Base-by-base conservation (phyloP, 2,329 filamentous ascomycete species). In the Graphilbum fragrans region DNA sequence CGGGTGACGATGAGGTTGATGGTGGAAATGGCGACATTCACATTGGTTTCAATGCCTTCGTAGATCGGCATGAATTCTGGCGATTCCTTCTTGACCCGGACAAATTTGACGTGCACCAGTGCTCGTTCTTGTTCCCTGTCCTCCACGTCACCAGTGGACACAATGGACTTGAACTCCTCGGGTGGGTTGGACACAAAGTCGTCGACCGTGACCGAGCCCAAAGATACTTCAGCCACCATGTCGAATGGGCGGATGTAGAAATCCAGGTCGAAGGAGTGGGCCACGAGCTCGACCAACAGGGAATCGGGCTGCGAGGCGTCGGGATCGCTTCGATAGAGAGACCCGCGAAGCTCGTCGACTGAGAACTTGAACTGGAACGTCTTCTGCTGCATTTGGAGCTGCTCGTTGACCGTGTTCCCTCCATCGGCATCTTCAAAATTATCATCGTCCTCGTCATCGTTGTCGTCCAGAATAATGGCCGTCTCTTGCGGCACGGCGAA, bases 321-420 rank as follows among this genome's bases (percentile, higher is more conserved):
- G 1, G 84, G 77, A 52, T 95, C 87, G 42, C 88, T 86, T 48
- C 80, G 78, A 59, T 86, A 98, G 1, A 99, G 67, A 1, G 92
- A 96, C 2, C 92, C 92, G 60, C 93, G 88, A 36, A 99, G 72
- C 46, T 83, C 86, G 53, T 94, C 92, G 29, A 98, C 92, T 9
- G 86, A 87, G 59, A 99, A 98, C 50, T 88, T 93, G 64, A 98
- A 86, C 57, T 98, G 87, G 51, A 99, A 96, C 48, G 82, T 90
- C 35, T 85, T 82, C 53, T 95, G 88, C 52, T 93, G 85, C 37
- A 92, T 67, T 53, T 83, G 85, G 21, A 84, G 66, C 29, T 77
- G 69, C 37, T 77, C 66, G 16, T 65, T 67, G 8, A 62, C 61
- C 29, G 60, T 66, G 8, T 71, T 72, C 44, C 82, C 73, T 4